phyloP scores from a whole-genome alignment of 192 early-diverging fungal species.

The Lobosporangium transversale region DNA sequence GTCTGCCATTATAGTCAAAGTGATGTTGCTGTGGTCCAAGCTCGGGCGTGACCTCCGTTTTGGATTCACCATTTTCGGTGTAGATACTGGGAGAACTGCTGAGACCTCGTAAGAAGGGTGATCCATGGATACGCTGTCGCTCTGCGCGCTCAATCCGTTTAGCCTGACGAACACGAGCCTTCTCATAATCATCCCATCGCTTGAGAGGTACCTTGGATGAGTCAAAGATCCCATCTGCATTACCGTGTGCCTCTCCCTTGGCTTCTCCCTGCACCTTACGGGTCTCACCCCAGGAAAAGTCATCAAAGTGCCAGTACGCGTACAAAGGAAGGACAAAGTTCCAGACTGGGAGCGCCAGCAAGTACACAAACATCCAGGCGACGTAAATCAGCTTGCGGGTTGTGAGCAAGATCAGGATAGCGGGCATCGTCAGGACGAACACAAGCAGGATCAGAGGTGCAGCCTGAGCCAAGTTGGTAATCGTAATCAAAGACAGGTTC shows the following conservation, averaged over 20 bases:
- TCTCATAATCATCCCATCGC: conserved; percentile 89
- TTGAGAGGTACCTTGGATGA: conserved; percentile 79
- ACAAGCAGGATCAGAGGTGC: conserved; percentile 82
- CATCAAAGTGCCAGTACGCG: conserved; percentile 94
- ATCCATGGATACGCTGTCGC: conserved; percentile 51
- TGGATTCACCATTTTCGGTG: conserved; percentile 19
- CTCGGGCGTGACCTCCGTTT: conserved; percentile 19
- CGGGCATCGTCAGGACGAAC: conserved; percentile 88
- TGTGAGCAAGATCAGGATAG: conserved; percentile 89
- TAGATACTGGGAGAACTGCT: conserved; percentile 6
- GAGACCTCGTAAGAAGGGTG: conserved; percentile 15
- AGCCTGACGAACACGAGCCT: conserved; percentile 75
- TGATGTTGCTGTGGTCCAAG: conserved; percentile 51
- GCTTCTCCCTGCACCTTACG: conserved; percentile 77
- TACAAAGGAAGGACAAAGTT: conserved; percentile 92
- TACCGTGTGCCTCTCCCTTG: conserved; percentile 80
- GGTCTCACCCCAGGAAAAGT: conserved; percentile 89
- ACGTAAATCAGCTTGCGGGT: conserved; percentile 86
- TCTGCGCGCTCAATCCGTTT: conserved; percentile 74
- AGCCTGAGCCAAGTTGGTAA: conserved; percentile 65
- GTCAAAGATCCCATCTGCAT: conserved; percentile 84
- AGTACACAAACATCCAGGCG: conserved; percentile 91
- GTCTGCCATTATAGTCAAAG: conserved; percentile 51
- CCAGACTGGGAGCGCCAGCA: conserved; percentile 90
- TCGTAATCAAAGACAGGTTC: conserved; percentile 61